Base-by-base conservation (phyloP, 169 alveolate species). In the Cryptosporidium xiaoi region DNA sequence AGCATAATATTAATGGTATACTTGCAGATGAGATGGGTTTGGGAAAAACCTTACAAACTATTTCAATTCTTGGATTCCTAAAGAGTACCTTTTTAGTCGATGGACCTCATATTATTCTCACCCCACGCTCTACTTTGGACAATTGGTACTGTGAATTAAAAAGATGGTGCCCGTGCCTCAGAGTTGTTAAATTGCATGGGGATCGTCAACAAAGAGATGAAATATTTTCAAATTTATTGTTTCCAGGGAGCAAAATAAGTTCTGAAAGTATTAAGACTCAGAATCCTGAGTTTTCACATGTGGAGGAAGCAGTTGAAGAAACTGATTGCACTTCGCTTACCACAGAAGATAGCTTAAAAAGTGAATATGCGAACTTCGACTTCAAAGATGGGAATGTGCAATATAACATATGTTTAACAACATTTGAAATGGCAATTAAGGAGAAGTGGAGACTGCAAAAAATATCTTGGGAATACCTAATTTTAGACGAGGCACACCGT, bases 11-110 rank as follows among this genome's bases (percentile, higher is more conserved):
- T 20, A 95, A 95, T 84, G 98, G 98, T 3, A 95, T 95, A 56
- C 89, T 95, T 64, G 98, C 98, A 2, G 98, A 95, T 93, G 98
- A 95, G 71, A 95, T 95, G 98, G 98, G 98, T 7, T 90, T 95
- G 51, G 98, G 98, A 4, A 95, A 95, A 90, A 95, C 98, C 29
- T 93, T 95, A 2, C 92, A 95, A 65, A 92, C 96, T 1, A 94
- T 95, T 36, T 92, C 96, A 10, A 84, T 95, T 82, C 56, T 95
- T 8, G 97, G 96, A 8, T 90, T 55, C 53, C 24, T 92, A 58
- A 82, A 68, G 44, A 83, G 91, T 62, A 31, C 64, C 34, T 85
- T 83, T 64, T 56, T 65, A 16, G 90, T 90, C 8, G 65, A 55
- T 27, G 93, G 95, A 4, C 95, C 96, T 31, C 93, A 92, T 85